Evolutionary conservation across 805 yeast species (phyloP).

Genomic region (Ogataea nitratoaversa): DNA sequence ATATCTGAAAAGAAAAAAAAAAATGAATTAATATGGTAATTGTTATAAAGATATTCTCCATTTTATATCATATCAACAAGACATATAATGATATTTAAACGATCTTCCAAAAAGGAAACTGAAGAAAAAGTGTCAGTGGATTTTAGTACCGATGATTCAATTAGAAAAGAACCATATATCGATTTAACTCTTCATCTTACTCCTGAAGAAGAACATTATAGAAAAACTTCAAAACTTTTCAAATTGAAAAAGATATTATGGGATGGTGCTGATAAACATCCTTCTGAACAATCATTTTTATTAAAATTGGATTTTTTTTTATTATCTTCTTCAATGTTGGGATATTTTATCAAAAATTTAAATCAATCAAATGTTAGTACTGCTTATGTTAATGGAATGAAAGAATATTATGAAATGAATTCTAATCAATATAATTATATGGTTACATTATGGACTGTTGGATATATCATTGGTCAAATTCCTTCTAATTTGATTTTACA

Average conservation of each 20-base stretch:
- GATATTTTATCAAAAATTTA: slow-evolving; percentile 63
- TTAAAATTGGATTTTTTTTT: slow-evolving; percentile 52
- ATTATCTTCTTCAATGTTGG: slow-evolving; percentile 47
- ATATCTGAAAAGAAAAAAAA: too few species aligned
- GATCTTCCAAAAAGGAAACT: too few species aligned
- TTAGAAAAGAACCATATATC: slow-evolving; percentile 3
- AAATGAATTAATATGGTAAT: too few species aligned
- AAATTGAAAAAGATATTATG: slow-evolving; percentile 15
- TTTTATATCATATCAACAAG: too few species aligned
- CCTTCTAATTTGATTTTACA: slow-evolving; percentile 44
- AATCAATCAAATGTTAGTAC: slow-evolving; percentile 57
- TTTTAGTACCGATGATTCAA: neutral
- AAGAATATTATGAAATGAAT: slow-evolving; percentile 35
- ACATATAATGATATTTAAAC: too few species aligned
- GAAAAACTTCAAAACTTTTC: neutral
- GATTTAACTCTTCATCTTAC: slow-evolving; percentile 8
- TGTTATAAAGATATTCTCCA: too few species aligned
- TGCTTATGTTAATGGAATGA: slow-evolving; percentile 59
- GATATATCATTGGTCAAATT: slow-evolving; percentile 45
- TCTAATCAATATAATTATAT: slow-evolving; percentile 47
- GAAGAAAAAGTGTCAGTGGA: too few species aligned
- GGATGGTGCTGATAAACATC: slow-evolving; percentile 34
- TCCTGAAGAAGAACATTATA: slow-evolving; percentile 3
- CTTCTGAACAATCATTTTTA: slow-evolving; percentile 33
- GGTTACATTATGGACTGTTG: slow-evolving; percentile 43